phyloP scores from a whole-genome alignment of 2,329 filamentous ascomycete genomes.

The Venturia effusa region DNA sequence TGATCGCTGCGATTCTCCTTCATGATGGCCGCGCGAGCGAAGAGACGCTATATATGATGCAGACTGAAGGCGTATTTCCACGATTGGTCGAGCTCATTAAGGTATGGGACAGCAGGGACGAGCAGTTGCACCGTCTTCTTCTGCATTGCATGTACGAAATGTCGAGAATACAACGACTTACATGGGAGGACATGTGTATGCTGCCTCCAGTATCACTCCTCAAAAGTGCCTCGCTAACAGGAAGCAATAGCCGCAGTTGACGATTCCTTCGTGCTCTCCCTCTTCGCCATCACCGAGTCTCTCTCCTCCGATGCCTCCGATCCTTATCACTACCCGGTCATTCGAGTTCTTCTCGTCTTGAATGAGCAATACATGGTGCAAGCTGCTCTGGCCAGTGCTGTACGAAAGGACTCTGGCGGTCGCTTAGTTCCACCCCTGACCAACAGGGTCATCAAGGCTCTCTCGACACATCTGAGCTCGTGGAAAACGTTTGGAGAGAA shows the following conservation, averaged over 20 bases:
- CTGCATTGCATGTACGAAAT: slow-evolving; percentile 93
- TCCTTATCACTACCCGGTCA: slow-evolving; percentile 91
- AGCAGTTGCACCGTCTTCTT: slow-evolving; percentile 59
- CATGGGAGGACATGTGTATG: slow-evolving; percentile 64
- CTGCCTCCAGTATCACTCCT: slow-evolving; percentile 12
- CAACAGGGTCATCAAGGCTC: slow-evolving; percentile 85
- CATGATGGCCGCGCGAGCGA: slow-evolving; percentile 77
- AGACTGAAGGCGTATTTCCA: slow-evolving; percentile 71
- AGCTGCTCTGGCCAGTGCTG: slow-evolving; percentile 28
- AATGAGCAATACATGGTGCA: slow-evolving; percentile 97
- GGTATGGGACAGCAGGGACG: slow-evolving; percentile 19
- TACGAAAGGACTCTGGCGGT: slow-evolving; percentile 20
- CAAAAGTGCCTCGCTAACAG: not conserved
- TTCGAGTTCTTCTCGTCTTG: slow-evolving; percentile 85
- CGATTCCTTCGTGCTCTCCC: slow-evolving; percentile 71
- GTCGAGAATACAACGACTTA: slow-evolving; percentile 79
- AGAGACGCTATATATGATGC: slow-evolving; percentile 74
- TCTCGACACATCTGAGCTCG: slow-evolving; percentile 66
- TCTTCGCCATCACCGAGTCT: slow-evolving; percentile 81
- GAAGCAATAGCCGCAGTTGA: slow-evolving; percentile 41
- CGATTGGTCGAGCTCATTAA: slow-evolving; percentile 74
- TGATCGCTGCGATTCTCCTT: slow-evolving; percentile 73
- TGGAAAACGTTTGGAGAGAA: slow-evolving; percentile 98
- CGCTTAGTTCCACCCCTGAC: slow-evolving; percentile 50
- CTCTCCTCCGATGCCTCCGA: slow-evolving; percentile 79